A percentile compares a stretch with the other conserved stretches of the same genome.
These are phyloP conservation scores for Sclerospora graminicola DNA, from an alignment of 352 stramenopile genomes.

Conservation along the genomic window DNA sequence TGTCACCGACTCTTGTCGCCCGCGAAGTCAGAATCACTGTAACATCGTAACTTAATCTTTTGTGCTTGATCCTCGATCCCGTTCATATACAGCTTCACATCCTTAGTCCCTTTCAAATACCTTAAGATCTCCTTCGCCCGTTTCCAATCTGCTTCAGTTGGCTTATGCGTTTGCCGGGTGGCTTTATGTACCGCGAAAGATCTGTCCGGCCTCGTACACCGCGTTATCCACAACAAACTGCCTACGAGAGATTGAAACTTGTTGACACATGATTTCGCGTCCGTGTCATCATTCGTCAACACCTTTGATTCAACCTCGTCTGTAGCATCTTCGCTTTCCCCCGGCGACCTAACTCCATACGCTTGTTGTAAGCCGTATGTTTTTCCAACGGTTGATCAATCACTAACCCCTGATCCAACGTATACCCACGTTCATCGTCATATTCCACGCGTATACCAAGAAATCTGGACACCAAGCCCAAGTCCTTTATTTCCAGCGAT, in stretches of 20 bases:
- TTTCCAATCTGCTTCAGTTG: constrained; percentile 4
- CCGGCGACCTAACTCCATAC: no score
- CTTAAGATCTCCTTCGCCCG: constrained; percentile 8
- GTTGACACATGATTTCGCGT: constrained; percentile 3
- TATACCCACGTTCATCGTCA: constrained; percentile 3
- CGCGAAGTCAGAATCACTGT: background rate
- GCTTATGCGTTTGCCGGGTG: constrained; percentile 6
- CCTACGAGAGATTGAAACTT: constrained; percentile 25
- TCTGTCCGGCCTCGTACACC: constrained; percentile 23
- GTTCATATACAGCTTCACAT: background rate
- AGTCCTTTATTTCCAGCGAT: constrained; percentile 14
- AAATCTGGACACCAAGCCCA: constrained; percentile 15
- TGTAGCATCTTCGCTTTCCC: no score
- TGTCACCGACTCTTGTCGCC: no score
- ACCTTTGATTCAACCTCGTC: background rate
- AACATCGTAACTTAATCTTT: background rate
- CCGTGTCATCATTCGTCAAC: background rate
- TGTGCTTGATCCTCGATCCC: background rate
- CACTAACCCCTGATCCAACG: constrained; percentile 15
- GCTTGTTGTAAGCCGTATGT: no score
- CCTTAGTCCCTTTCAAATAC: background rate
- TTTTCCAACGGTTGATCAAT: constrained; percentile 13
- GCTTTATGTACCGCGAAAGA: constrained; percentile 15
- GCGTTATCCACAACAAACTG: constrained; percentile 19
- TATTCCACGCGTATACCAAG: constrained; percentile 15